Evolutionary conservation across 495 filamentous ascomycete genomes (phyloP).

Genomic region (Thermothielavioides terrestris): DNA sequence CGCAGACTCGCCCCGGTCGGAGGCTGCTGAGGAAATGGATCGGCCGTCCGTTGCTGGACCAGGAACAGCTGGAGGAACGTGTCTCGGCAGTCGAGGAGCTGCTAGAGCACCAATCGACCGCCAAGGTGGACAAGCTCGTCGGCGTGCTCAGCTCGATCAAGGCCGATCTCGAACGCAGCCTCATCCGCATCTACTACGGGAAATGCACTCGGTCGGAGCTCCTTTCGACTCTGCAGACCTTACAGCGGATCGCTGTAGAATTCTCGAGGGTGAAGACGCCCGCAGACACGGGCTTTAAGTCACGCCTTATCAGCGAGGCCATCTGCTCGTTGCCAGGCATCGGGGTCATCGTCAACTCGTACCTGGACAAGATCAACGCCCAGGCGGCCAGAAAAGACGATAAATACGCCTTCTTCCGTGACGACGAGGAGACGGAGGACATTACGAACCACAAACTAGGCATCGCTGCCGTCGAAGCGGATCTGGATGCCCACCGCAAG

Average conservation of each 20-base stretch:
- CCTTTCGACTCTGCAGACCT: constrained; percentile 70
- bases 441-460: constrained; percentile 84
- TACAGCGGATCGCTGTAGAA: constrained; percentile 70
- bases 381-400: constrained; percentile 79
- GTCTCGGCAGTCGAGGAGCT: constrained; percentile 85
- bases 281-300: constrained; percentile 64
- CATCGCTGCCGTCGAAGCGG: constrained; percentile 82
- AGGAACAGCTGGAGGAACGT: constrained; percentile 67
- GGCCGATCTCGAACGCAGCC: constrained; percentile 78
- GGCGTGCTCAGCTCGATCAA: constrained; percentile 60
- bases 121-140: constrained; percentile 63
- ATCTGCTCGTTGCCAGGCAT: constrained; percentile 73
- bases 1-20: constrained; percentile 81
- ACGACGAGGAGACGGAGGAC: constrained; percentile 73
- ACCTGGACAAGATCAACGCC: constrained; percentile 77
- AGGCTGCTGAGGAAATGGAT: constrained; percentile 91
- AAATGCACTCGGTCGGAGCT: constrained; percentile 91
- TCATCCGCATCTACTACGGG: constrained; percentile 95
- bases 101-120: constrained; percentile 53
- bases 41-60: constrained; percentile 80
- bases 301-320: constrained; percentile 59
- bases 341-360: constrained; percentile 54
- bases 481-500: constrained; percentile 66
- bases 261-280: constrained; percentile 58
- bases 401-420: constrained; percentile 88